A percentile compares a stretch with the other conserved stretches of the same genome.
These are phyloP conservation scores for Scalesia atractyloides DNA, from an alignment of 129 eudicot species.

Conservation along the genomic window DNA sequence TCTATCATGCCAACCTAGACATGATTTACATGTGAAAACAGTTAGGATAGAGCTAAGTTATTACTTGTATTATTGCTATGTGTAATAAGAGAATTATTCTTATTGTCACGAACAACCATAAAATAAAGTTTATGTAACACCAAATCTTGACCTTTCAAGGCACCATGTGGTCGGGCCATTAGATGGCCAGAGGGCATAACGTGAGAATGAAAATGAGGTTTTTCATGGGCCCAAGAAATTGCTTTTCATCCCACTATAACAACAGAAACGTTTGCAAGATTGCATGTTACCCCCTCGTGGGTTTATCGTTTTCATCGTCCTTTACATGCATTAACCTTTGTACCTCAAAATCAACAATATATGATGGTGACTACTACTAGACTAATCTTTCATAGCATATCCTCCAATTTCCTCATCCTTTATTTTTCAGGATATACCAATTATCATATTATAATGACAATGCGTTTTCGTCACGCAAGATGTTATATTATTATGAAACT, in stretches of 20 bases:
- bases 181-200: constrained; percentile 69
- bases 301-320: constrained; percentile 51
- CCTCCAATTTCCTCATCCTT: constrained; percentile 13
- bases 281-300: constrained; percentile 94
- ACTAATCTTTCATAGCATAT: constrained; percentile 27
- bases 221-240: constrained; percentile 39
- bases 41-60: constrained; percentile 23
- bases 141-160: constrained; percentile 35
- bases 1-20: neutral
- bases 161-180: constrained; percentile 67
- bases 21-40: constrained; percentile 28
- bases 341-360: constrained; percentile 45
- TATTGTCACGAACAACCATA: constrained; percentile 29
- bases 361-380: constrained; percentile 48
- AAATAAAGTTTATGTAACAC: constrained; percentile 22
- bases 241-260: constrained; percentile 36
- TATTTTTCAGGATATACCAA: neutral
- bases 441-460: neutral
- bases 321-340: constrained; percentile 32
- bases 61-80: constrained; percentile 17
- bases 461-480: neutral
- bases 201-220: constrained; percentile 36
- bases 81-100: constrained; percentile 18
- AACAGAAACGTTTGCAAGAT: constrained; percentile 32
- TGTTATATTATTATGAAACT: neutral